Evolutionary conservation across 2,329 filamentous ascomycete genomes (phyloP).

Genomic region (Aspergillus sp.): DNA sequence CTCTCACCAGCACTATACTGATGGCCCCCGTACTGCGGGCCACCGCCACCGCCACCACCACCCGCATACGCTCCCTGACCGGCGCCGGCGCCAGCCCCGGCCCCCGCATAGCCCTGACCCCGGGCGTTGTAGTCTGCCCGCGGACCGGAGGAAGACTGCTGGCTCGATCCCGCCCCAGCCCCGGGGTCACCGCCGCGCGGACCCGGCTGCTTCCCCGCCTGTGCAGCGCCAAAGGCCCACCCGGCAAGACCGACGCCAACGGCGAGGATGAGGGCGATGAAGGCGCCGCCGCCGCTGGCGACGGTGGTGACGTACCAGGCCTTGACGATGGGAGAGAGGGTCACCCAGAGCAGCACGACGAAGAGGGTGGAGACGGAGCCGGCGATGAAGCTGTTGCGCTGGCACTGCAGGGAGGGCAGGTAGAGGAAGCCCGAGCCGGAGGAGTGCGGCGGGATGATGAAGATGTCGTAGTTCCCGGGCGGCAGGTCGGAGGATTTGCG

Average conservation of each 20-base stretch:
- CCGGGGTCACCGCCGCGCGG: constrained; percentile 10
- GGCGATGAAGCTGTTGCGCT: constrained; percentile 86
- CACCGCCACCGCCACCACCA: constrained; percentile 29
- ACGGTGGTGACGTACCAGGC: constrained; percentile 71
- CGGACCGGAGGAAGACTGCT: constrained; percentile 12
- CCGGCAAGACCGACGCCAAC: constrained; percentile 72
- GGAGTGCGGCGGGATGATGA: constrained; percentile 90
- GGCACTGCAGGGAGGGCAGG: constrained; percentile 82
- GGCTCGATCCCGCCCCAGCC: constrained; percentile 15
- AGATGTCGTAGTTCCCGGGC: constrained; percentile 92
- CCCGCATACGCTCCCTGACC: constrained; percentile 26
- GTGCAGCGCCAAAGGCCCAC: constrained; percentile 71
- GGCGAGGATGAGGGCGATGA: constrained; percentile 66
- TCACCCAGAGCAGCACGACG: constrained; percentile 69
- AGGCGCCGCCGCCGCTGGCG: constrained; percentile 70
- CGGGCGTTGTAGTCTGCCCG: constrained; percentile 22
- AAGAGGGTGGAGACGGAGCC: constrained; percentile 77
- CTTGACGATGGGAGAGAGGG: constrained; percentile 70
- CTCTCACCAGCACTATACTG: constrained; percentile 28
- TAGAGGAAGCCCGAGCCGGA: constrained; percentile 88
- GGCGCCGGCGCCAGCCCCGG: constrained; percentile 18
- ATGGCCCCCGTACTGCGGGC: constrained; percentile 33
- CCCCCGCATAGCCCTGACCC: constrained; percentile 25
- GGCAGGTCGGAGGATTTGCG: constrained; percentile 63
- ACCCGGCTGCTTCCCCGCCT: constrained; percentile 41